Percentiles rank a stretch among this genome's conserved stretches.
Conservation (phyloP, 306 rosid species). For the Senna tora region DNA sequence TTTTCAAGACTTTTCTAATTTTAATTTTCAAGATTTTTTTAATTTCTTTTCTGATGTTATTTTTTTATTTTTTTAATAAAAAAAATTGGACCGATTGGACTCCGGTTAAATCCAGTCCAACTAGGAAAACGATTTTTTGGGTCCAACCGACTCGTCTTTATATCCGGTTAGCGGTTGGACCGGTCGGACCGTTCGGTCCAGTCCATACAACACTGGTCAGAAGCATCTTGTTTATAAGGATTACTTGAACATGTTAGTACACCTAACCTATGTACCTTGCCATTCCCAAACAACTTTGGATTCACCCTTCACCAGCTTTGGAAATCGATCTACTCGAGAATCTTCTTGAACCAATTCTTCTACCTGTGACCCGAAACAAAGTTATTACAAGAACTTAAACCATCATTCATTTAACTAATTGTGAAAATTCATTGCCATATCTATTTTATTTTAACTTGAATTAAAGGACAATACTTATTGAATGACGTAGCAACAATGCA, state of each 20-base stretch:
- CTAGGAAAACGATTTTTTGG: too few species aligned
- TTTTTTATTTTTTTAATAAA: too few species aligned
- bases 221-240: conserved; percentile 20
- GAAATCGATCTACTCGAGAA: conserved; percentile 84
- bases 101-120: too few species aligned
- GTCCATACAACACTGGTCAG: too few species aligned
- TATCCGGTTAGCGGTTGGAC: too few species aligned
- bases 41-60: too few species aligned
- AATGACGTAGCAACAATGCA: not conserved
- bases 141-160: too few species aligned
- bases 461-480: conserved; percentile 16
- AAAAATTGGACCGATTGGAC: too few species aligned
- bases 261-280: conserved; percentile 51
- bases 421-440: conserved; percentile 21
- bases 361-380: conserved; percentile 57
- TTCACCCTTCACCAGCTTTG: conserved; percentile 90
- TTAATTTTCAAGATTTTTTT: too few species aligned
- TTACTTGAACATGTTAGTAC: conserved; percentile 7
- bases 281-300: conserved; percentile 95
- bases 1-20: too few species aligned
- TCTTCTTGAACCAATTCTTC: conserved; percentile 93
- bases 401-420: conserved; percentile 10
- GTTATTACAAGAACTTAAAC: conserved; percentile 3
- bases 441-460: conserved; percentile 9
- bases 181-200: too few species aligned